These are phyloP conservation scores for Ophioceras dolichostomum DNA, from an alignment of 2,329 filamentous ascomycete genomes.

Conservation along the genomic window DNA sequence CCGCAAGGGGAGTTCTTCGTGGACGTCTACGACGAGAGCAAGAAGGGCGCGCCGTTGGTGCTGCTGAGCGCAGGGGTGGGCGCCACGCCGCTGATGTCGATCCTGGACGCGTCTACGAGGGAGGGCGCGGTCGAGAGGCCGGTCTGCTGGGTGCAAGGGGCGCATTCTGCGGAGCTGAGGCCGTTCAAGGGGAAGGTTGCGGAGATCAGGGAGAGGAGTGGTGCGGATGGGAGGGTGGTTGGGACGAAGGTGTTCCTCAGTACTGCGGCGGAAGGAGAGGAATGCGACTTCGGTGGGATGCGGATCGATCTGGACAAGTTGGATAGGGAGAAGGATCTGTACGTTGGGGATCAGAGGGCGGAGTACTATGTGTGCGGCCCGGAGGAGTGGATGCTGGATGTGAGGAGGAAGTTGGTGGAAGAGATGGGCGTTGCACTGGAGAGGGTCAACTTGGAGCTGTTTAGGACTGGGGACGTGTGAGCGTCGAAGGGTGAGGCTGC, in stretches of 20 bases:
- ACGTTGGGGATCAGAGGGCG: constrained; percentile 36
- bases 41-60: constrained; percentile 40
- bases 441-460: constrained; percentile 55
- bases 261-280: constrained; percentile 25
- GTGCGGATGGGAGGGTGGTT: constrained; percentile 44
- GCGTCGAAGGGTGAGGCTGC: no score
- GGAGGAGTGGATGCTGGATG: constrained; percentile 53
- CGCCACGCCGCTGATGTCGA: constrained; percentile 52
- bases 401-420: constrained; percentile 38
- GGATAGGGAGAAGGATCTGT: constrained; percentile 39
- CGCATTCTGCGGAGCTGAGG: constrained; percentile 33
- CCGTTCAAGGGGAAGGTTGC: constrained; percentile 43
- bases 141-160: constrained; percentile 52
- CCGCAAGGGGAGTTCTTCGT: constrained; percentile 52
- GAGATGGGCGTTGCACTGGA: constrained; percentile 41
- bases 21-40: constrained; percentile 27
- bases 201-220: constrained; percentile 25
- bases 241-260: constrained; percentile 33
- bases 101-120: constrained; percentile 42
- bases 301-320: constrained; percentile 46
- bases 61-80: constrained; percentile 59
- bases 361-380: constrained; percentile 67
- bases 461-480: constrained; percentile 46
- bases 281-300: constrained; percentile 45
- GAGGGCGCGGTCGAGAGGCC: constrained; percentile 21